These are phyloP conservation scores for Cicer judaicum DNA, from an alignment of 306 rosid species.

Conservation along the genomic window DNA sequence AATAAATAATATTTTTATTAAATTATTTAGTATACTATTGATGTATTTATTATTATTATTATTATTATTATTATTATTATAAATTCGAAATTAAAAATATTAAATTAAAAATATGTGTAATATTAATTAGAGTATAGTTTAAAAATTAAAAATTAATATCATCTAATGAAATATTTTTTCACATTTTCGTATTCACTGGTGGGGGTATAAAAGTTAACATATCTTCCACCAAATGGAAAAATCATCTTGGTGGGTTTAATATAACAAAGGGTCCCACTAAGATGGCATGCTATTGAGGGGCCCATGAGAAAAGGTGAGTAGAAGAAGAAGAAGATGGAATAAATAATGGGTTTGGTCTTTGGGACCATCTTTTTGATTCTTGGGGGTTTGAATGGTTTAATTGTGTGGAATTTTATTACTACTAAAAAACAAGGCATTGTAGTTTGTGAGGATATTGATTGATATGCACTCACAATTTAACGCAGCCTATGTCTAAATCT, in stretches of 20 bases:
- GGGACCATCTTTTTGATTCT: constrained; percentile 57
- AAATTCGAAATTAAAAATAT: too few species aligned
- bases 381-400: constrained; percentile 54
- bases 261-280: constrained; percentile 56
- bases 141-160: too few species aligned
- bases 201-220: constrained; percentile 42
- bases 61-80: too few species aligned
- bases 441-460: constrained; percentile 57
- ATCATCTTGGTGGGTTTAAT: constrained; percentile 46
- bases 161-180: constrained; percentile 11
- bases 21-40: too few species aligned
- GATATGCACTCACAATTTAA: constrained; percentile 44
- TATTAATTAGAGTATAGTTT: too few species aligned
- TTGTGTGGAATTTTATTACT: constrained; percentile 46
- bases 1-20: too few species aligned
- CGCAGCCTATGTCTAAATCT: neutral
- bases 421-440: constrained; percentile 33
- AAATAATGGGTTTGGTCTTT: constrained; percentile 52
- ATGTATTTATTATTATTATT: too few species aligned
- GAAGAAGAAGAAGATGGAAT: constrained; percentile 47
- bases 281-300: constrained; percentile 65
- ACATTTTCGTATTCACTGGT: constrained; percentile 50
- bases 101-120: too few species aligned
- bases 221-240: constrained; percentile 49
- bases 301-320: constrained; percentile 42